Conservation (phyloP, 352 stramenopile genomes). For the Aphanomyces astaci region DNA sequence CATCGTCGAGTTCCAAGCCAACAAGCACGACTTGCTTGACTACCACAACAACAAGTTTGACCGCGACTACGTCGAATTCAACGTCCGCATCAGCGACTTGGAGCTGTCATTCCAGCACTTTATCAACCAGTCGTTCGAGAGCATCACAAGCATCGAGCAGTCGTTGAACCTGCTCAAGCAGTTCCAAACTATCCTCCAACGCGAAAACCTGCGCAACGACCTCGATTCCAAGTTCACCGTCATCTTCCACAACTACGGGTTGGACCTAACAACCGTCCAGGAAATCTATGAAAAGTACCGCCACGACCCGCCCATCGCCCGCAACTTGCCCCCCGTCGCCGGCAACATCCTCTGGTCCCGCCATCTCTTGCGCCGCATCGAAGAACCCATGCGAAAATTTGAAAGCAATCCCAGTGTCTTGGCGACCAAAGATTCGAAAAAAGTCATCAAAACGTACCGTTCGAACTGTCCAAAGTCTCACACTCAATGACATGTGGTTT, state of each 20-base stretch:
- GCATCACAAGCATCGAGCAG: conserved; percentile 84
- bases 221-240: conserved; percentile 86
- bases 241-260: conserved; percentile 88
- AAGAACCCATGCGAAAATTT: conserved; percentile 85
- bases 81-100: conserved; percentile 85
- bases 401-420: conserved; percentile 76
- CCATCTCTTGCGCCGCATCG: conserved; percentile 76
- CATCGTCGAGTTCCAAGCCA: conserved; percentile 61
- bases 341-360: conserved; percentile 83
- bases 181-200: conserved; percentile 83
- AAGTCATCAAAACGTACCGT: conserved; percentile 74
- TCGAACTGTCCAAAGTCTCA: neutral
- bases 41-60: conserved; percentile 90
- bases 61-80: conserved; percentile 91
- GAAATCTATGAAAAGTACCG: conserved; percentile 81
- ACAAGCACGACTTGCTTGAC: conserved; percentile 82
- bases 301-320: conserved; percentile 71
- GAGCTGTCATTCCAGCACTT: conserved; percentile 84
- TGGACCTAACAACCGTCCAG: conserved; percentile 78
- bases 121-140: conserved; percentile 86
- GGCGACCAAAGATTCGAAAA: conserved; percentile 81
- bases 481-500: neutral
- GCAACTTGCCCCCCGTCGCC: conserved; percentile 75
- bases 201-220: conserved; percentile 69
- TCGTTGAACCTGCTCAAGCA: conserved; percentile 77